phyloP scores from a whole-genome alignment of 495 filamentous ascomycete genomes.

The Lichina pygmaea region DNA sequence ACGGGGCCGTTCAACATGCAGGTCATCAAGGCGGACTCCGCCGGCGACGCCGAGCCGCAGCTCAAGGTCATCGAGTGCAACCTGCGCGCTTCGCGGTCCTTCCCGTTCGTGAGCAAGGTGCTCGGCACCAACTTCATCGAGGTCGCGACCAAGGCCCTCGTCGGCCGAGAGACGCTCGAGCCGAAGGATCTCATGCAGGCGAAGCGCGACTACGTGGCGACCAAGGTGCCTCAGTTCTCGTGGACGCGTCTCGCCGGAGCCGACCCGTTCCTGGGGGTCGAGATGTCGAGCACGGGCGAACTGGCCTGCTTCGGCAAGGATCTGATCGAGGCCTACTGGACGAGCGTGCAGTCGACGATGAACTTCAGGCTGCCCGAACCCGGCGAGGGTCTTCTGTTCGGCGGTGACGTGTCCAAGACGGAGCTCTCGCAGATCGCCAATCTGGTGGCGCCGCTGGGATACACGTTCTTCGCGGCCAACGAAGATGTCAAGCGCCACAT shows the following conservation, averaged over 20 bases:
- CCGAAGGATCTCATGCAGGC: slow-evolving; percentile 69
- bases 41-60: slow-evolving; percentile 37
- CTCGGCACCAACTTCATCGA: slow-evolving; percentile 95
- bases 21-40: slow-evolving; percentile 74
- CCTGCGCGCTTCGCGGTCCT: slow-evolving; percentile 86
- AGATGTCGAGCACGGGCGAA: slow-evolving; percentile 93
- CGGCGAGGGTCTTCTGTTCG: slow-evolving; percentile 82
- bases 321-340: slow-evolving; percentile 91
- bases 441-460: slow-evolving; percentile 64
- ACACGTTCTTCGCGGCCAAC: slow-evolving; percentile 78
- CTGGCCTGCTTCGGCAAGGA: slow-evolving; percentile 96
- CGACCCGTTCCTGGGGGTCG: slow-evolving; percentile 90
- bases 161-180: slow-evolving; percentile 63
- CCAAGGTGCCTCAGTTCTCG: slow-evolving; percentile 94
- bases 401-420: slow-evolving; percentile 42
- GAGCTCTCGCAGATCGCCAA: slow-evolving; percentile 54
- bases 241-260: slow-evolving; percentile 98
- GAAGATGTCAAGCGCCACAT: slow-evolving; percentile 55
- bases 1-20: slow-evolving; percentile 99
- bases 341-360: slow-evolving; percentile 88
- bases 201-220: slow-evolving; percentile 77
- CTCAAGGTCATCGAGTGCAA: slow-evolving; percentile 98
- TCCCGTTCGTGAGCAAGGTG: slow-evolving; percentile 94
- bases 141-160: slow-evolving; percentile 75
- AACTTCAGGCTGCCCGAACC: slow-evolving; percentile 91